A percentile compares a stretch with the other conserved stretches of the same genome.
Evolutionary conservation across 352 stramenopile species (phyloP).

Genomic region (Phytophthora hybrid): DNA sequence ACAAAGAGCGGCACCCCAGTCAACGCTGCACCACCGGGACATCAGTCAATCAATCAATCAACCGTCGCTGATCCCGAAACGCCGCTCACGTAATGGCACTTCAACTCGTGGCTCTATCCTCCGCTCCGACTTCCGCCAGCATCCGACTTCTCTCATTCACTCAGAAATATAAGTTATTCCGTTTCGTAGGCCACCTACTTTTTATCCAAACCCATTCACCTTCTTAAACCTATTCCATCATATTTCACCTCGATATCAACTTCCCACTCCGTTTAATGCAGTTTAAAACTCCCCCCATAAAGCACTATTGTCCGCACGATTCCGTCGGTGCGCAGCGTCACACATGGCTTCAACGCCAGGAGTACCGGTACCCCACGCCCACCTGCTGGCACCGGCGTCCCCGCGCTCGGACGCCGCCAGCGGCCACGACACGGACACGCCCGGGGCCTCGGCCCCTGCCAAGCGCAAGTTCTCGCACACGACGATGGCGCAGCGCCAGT

Average conservation of each 20-base stretch:
- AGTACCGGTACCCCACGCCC: background rate
- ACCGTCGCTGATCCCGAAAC: constrained; percentile 4
- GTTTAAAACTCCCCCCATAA: constrained; percentile 2
- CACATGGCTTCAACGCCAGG: constrained; percentile 37
- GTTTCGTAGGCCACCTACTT: background rate
- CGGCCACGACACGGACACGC: constrained; percentile 33
- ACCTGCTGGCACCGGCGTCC: constrained; percentile 12
- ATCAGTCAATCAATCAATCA: background rate
- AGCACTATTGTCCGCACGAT: constrained; percentile 10
- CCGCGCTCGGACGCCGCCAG: constrained; percentile 23
- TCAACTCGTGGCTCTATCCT: background rate
- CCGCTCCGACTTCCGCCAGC: background rate
- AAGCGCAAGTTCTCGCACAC: constrained; percentile 65
- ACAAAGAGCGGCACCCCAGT: background rate
- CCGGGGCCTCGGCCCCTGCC: background rate
- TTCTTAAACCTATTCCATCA: background rate
- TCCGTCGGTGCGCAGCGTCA: constrained; percentile 24
- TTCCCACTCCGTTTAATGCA: background rate
- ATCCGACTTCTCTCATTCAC: background rate
- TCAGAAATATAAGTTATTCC: background rate
- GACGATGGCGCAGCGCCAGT: constrained; percentile 53
- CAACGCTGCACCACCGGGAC: background rate
- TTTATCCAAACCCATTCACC: background rate
- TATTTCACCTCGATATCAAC: background rate
- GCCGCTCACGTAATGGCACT: background rate